Evolutionary conservation across 352 stramenopile genomes (phyloP), one percentile per base, ranked within the genome.

Genomic region (Globisporangium parvum): DNA sequence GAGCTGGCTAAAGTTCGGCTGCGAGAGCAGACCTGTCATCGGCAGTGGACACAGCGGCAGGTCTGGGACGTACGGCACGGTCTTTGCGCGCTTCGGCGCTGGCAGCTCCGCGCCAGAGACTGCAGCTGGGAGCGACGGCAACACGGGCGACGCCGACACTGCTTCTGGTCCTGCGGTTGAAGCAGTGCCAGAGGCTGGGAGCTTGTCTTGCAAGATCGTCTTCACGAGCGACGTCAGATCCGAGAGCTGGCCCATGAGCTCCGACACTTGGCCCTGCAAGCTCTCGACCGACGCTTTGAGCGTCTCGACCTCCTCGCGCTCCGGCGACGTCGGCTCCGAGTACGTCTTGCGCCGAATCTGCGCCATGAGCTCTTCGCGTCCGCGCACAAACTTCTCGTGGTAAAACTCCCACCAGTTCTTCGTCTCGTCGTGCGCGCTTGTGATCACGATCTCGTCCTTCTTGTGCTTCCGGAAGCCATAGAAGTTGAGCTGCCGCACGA

Each of bases 391-490:
- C 66, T 95, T 91, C 24, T 93, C 82, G 62, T 97, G 88, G 64
- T 93, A 92, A 58, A 97, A 97, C 70, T 96, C 86, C 87, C 87
- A 96, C 81, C 86, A 95, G 57, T 91, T 86, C 62, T 86, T 85
- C 51, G 77, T 85, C 67, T 91, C 77, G 55, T 92, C 83, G 57
- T 87, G 65, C 40, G 77, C 72, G 24, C 68, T 82, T 44, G 71
- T 73, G 57, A 94, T 85, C 55, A 91, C 80, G 58, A 92, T 92
- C 67, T 95, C 85, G 56, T 93, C 85, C 58, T 92, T 91, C 71
- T 96, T 95, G 71, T 94, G 83, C 66, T 97, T 97, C 55, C 88
- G 89, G 70, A 97, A 97, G 46, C 89, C 89, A 63, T 97, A 97
- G 57, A 97, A 96, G 70, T 97, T 97, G 48, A 97, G 77, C 64